Evolutionary conservation across 1,284 basidiomycete species (phyloP), one percentile per base, ranked within the genome.

Genomic region (Pseudomicrostroma phylloplanum): DNA sequence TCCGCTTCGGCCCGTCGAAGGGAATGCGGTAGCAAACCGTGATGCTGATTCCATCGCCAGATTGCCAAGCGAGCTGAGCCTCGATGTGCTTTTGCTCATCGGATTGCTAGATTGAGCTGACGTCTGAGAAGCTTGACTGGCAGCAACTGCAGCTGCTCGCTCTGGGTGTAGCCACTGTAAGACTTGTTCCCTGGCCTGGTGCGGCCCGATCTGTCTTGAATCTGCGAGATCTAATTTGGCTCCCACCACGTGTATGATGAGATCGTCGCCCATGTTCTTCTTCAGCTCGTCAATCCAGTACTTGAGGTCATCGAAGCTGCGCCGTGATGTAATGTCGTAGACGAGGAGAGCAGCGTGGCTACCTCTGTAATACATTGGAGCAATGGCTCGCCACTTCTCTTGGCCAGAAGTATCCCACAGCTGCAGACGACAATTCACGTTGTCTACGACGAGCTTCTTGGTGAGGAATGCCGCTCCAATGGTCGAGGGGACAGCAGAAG

Each of bases 361-460:
- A 76, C 93, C 94, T 79, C 96, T 88, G 84, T 97, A 97, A 84
- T 98, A 98, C 90, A 98, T 96, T 63, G 93, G 93, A 71, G 92
- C 92, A 90, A 96, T 92, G 76, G 89, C 90, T 67, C 92, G 85
- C 81, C 96, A 96, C 57, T 71, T 55, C 83, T 97, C 93, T 83
- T 96, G 92, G n/a, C 93, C 93, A 49, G 93, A 93, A 59, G 93
- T 96, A 79, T 97, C 96, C 75, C 74, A 96, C 15, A 85, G 81
- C 72, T 85, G 84, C 41, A 85, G 74, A 58, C 91, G 87, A 19
- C 97, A 91, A 77, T 90, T 89, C 69, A 90, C 84, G 54, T 90
- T 91, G 68, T 91, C 86, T 70, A 96, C 86, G 71, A 87, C 85
- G 49, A 93, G 87, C 82, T 96, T 96, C 84, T 96, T 93, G 59